A percentile compares a stretch with the other conserved stretches of the same genome.
Evolutionary conservation across 2,329 filamentous ascomycete species (phyloP).

Genomic region (Colletotrichum sp.): DNA sequence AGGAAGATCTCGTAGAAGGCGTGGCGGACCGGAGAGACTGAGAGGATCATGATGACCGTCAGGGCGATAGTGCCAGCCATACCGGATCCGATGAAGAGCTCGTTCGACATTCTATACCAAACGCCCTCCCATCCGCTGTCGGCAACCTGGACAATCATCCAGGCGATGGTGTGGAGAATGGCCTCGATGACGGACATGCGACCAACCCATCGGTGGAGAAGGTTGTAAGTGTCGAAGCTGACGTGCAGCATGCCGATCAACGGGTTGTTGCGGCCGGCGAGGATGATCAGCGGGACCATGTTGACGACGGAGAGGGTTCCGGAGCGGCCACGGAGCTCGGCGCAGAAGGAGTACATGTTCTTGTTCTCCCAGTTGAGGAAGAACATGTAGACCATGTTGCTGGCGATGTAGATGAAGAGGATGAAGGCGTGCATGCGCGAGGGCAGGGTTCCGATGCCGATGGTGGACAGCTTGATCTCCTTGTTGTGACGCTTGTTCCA

Average conservation of each 20-base stretch:
- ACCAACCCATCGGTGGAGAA: constrained; percentile 73
- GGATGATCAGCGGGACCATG: constrained; percentile 87
- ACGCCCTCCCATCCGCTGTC: constrained; percentile 69
- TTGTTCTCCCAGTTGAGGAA: constrained; percentile 62
- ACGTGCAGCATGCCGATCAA: constrained; percentile 82
- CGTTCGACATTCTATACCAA: constrained; percentile 54
- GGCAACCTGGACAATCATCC: constrained; percentile 74
- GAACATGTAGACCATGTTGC: constrained; percentile 69
- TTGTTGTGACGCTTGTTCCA: constrained; percentile 71
- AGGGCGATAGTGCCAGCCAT: constrained; percentile 67
- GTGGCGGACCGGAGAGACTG: constrained; percentile 82
- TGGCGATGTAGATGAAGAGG: constrained; percentile 60
- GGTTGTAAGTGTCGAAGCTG: constrained; percentile 96
- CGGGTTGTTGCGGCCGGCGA: constrained; percentile 92
- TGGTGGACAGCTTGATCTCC: constrained; percentile 66
- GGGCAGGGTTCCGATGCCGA: constrained; percentile 67
- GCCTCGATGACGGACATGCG: constrained; percentile 73
- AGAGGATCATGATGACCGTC: constrained; percentile 69
- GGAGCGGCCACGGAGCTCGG: constrained; percentile 84
- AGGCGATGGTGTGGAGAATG: constrained; percentile 73
- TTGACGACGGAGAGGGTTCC: constrained; percentile 85
- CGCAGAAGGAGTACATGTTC: constrained; percentile 70
- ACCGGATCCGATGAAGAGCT: constrained; percentile 71
- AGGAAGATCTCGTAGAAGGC: constrained; percentile 98
- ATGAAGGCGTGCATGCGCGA: constrained; percentile 67